Base-by-base conservation (phyloP, 352 stramenopile species). In the Thalassiosira mediterranea region DNA sequence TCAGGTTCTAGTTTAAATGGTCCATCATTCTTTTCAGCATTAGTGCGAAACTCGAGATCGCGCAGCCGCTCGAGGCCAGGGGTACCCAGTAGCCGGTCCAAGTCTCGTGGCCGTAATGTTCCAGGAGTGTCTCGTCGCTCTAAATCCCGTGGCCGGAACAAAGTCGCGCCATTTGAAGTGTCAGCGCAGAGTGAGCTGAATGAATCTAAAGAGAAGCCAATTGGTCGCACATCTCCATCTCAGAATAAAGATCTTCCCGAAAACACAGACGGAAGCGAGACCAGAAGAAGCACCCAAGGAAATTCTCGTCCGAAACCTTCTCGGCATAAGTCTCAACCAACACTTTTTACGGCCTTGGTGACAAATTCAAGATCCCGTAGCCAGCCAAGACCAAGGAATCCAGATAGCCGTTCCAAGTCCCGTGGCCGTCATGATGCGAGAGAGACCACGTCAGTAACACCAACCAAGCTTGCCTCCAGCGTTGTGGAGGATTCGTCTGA, bases 11-110 rank as follows among this genome's bases (percentile, higher is more conserved):
- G n/a, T n/a, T n/a, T n/a, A n/a, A n/a, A n/a, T n/a, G n/a, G n/a
- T n/a, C n/a, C n/a, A 44, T 44, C 37, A 15, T 44, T 44, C 37
- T 44, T 44, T 44, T 44, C 37, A 15, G 37, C 37, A 15, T 44
- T 44, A 15, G 37, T 44, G 37, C 37, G 15, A 8, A 44, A 44
- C 15, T 44, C 37, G 37, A 44, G 37, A 15, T 44, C 37, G 37
- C 37, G 37, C 37, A 44, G 37, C 37, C 37, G 37, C 37, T 44
- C 37, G 37, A 44, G 37, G 15, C 37, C 37, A 15, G 8, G 37
- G 8, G 15, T 8, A 44, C 15, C 37, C 8, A 44, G 37, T 15
- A 44, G 37, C 37, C 37, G 37, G 15, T 44, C 37, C 15, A 8
- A 44, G 15, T 44, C 37, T 44, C 37, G 37, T 15, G 37, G 37